These are phyloP conservation scores for Xylaria acuta DNA, from an alignment of 495 filamentous ascomycete species.

Conservation along the genomic window DNA sequence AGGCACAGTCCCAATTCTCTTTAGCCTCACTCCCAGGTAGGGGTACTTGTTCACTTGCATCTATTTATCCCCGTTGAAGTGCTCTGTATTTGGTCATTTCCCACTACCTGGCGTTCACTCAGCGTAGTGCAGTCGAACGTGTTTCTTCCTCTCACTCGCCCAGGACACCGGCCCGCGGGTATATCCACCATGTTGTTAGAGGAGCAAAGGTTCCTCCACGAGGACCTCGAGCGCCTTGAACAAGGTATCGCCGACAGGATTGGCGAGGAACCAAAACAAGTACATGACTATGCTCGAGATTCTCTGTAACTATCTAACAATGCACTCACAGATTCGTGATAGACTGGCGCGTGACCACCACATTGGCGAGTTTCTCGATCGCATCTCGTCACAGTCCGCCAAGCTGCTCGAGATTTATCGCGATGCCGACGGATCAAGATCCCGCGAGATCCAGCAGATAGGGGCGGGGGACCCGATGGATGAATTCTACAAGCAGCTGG, in stretches of 20 bases:
- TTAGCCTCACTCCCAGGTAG: not conserved
- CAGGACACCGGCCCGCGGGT: not conserved
- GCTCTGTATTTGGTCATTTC: not conserved
- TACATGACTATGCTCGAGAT: slow-evolving; percentile 52
- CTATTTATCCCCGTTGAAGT: not conserved
- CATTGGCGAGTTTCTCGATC: slow-evolving; percentile 80
- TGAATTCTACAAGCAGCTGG: slow-evolving; percentile 86
- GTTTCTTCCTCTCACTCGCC: not conserved
- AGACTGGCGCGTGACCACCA: slow-evolving; percentile 88
- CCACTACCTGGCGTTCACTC: not conserved
- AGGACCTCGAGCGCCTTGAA: slow-evolving; percentile 94
- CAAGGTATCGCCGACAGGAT: slow-evolving; percentile 90
- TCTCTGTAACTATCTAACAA: slow-evolving; percentile 13
- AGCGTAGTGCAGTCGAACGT: not conserved
- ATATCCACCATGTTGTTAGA: slow-evolving; percentile 75
- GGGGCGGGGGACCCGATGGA: slow-evolving; percentile 89
- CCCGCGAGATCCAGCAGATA: slow-evolving; percentile 82
- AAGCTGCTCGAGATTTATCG: slow-evolving; percentile 85
- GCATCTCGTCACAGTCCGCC: slow-evolving; percentile 84
- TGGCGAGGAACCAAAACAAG: slow-evolving; percentile 85
- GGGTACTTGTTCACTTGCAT: not conserved
- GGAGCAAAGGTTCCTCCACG: slow-evolving; percentile 89
- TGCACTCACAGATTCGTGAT: slow-evolving; percentile 71
- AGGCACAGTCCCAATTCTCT: not conserved
- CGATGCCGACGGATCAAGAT: slow-evolving; percentile 72